phyloP scores from a whole-genome alignment of 768 basidiomycete species.

The Auriculariales sp. region DNA sequence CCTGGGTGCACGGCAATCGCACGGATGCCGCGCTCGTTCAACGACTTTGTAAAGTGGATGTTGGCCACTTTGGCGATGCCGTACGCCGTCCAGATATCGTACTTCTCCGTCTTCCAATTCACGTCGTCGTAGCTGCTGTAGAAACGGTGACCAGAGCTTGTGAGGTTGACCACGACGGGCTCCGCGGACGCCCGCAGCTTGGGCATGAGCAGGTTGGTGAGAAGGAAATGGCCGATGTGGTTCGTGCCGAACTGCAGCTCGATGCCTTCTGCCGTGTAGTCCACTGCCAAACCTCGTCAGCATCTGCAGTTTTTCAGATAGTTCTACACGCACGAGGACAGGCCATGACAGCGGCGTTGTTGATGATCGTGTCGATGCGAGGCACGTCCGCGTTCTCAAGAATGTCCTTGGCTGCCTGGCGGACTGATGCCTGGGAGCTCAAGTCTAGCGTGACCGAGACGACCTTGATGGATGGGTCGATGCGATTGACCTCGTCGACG shows the following conservation, averaged over 20 bases:
- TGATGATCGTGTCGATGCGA: conserved; percentile 5
- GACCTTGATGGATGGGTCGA: not conserved
- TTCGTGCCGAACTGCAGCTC: not conserved
- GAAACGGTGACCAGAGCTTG: not conserved
- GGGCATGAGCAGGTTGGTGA: conserved; percentile 1
- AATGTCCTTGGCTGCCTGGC: conserved; percentile 1
- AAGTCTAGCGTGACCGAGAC: conserved; percentile 1
- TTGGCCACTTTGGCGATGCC: conserved; percentile 27
- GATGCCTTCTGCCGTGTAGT: not conserved
- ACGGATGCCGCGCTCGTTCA: not conserved
- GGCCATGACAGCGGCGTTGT: conserved; percentile 3
- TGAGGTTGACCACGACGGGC: not conserved
- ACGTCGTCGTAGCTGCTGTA: not conserved
- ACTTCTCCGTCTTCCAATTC: not conserved
- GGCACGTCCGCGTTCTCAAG: conserved; percentile 1
- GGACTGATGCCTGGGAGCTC: not conserved
- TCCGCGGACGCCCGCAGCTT: not conserved
- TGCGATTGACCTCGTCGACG: conserved; percentile 52
- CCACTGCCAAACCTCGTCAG: not conserved
- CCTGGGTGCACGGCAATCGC: not conserved
- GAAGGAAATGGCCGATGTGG: not conserved
- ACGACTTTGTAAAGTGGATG: conserved; percentile 21
- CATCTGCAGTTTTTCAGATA: too few species aligned
- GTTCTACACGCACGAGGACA: too few species aligned
- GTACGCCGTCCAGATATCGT: conserved; percentile 9